A percentile compares a stretch with the other conserved stretches of the same genome.
Conservation (phyloP, 768 basidiomycete genomes). For the Phaffia australis region DNA sequence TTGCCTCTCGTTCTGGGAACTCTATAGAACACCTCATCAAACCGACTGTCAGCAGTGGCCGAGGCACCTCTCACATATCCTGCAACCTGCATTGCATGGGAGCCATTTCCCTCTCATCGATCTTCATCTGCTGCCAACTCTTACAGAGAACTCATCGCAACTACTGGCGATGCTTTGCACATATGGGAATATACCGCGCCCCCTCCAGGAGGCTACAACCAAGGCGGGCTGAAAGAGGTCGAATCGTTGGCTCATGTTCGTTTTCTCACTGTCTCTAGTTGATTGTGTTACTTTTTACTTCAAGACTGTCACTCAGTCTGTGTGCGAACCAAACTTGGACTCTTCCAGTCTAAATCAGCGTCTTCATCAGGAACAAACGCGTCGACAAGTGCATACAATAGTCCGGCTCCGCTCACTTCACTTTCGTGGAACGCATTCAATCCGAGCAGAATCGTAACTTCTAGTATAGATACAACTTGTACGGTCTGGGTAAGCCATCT, state of each 20-base stretch:
- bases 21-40: no score
- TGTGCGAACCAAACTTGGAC: conserved; percentile 63
- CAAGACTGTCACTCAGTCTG: conserved; percentile 39
- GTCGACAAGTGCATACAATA: conserved; percentile 29
- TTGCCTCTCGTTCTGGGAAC: no score
- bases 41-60: no score
- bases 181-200: conserved; percentile 75
- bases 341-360: conserved; percentile 45
- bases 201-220: conserved; percentile 48
- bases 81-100: conserved; percentile 85
- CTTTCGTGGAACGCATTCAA: conserved; percentile 96
- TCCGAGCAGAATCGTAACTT: conserved; percentile 84
- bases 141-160: conserved; percentile 72
- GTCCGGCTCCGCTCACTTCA: conserved; percentile 80
- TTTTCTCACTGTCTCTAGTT: conserved; percentile 26
- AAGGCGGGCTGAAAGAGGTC: conserved; percentile 23
- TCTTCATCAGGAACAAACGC: background rate
- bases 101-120: conserved; percentile 49
- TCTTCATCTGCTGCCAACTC: conserved; percentile 41
- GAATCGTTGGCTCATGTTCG: conserved; percentile 47
- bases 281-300: background rate
- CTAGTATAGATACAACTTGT: conserved; percentile 96
- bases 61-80: conserved; percentile 67
- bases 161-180: conserved; percentile 82
- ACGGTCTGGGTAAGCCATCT: conserved; percentile 61